Evolutionary conservation across 2,329 filamentous ascomycete genomes (phyloP), one percentile per base, ranked within the genome.

Genomic region (Colletotrichum incanum): DNA sequence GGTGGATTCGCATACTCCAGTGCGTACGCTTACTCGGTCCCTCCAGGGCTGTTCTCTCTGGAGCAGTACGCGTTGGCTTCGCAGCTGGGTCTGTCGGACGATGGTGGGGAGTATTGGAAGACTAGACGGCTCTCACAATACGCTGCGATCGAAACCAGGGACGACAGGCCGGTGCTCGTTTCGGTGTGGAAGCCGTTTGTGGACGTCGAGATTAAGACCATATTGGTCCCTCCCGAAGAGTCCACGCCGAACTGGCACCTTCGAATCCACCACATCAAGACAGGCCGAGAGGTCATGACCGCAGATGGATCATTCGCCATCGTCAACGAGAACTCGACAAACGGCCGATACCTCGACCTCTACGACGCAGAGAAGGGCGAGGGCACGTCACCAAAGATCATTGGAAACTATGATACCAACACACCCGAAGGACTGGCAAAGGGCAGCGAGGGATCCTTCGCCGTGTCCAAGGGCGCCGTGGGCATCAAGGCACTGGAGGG

Each of bases 61-160:
- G 93, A 94, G 79, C 93, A 94, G 77, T 93, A 92, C 78, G 92
- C 93, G 0, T 88, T 94, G 1, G 93, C 94, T 67, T 93, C 91
- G 5, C 92, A 94, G 76, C 87, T 96, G 2, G 93, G 93, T 0
- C 82, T 96, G 2, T 94, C 92, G 1, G 93, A 94, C 76, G 93
- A 95, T 79, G 91, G 88, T 26, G 93, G 93, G 45, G 93, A 95
- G 80, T 90, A 91, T 74, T 96, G 93, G 93, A 93, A 94, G 80
- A 90, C 93, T 68, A 86, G 93, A n/a, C 84, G 93, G 43, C 84
- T 91, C 31, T 92, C 89, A n/a, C 85, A 91, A 56, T 89, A 93
- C 75, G 88, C 91, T 0, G 85, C 84, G 1, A 87, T 95, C 67
- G 88, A 93, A 76, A 82, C 86, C 18, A 85, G 88, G 20, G 86